Percentiles rank a stretch among this genome's conserved stretches.
Evolutionary conservation across 306 rosid species (phyloP).

Genomic region (Amphicarpaea edgeworthii): DNA sequence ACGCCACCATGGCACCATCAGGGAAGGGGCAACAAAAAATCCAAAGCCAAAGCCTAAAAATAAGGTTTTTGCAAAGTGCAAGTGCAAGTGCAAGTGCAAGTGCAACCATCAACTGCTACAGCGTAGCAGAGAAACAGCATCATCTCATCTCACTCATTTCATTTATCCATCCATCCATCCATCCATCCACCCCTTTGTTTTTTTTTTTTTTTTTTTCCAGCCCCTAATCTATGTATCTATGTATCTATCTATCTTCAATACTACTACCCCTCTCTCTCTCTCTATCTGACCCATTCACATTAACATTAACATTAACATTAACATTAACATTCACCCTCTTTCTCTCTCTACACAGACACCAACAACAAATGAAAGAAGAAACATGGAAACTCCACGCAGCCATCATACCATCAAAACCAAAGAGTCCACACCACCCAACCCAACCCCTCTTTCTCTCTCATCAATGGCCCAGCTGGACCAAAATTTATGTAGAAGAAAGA

Average conservation of each 20-base stretch:
- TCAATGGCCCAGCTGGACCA: constrained; percentile 99
- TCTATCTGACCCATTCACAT: constrained; percentile 36
- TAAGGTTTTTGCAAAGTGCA: too few relatives aligned
- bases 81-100: too few relatives aligned
- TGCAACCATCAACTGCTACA: constrained; percentile 55
- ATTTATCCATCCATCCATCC: not conserved
- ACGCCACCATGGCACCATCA: constrained; percentile 44
- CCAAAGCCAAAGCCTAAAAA: constrained; percentile 54
- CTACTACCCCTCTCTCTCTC: constrained; percentile 23
- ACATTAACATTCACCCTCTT: not conserved
- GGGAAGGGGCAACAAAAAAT: constrained; percentile 23
- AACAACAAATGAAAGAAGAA: constrained; percentile 60
- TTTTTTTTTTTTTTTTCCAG: constrained; percentile 43
- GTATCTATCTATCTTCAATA: constrained; percentile 14
- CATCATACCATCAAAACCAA: constrained; percentile 46
- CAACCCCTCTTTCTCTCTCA: constrained; percentile 55
- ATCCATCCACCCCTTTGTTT: constrained; percentile 17
- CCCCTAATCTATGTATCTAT: constrained; percentile 43
- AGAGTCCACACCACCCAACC: constrained; percentile 70
- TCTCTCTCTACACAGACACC: constrained; percentile 63
- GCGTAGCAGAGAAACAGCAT: constrained; percentile 56
- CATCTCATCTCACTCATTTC: constrained; percentile 37
- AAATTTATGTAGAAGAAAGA: constrained; percentile 71
- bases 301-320: too few relatives aligned
- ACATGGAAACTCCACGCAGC: constrained; percentile 77